Percentiles rank a stretch among this genome's conserved stretches.
Evolutionary conservation across 352 stramenopile species (phyloP).

Genomic region (Phytopythium delawarense): DNA sequence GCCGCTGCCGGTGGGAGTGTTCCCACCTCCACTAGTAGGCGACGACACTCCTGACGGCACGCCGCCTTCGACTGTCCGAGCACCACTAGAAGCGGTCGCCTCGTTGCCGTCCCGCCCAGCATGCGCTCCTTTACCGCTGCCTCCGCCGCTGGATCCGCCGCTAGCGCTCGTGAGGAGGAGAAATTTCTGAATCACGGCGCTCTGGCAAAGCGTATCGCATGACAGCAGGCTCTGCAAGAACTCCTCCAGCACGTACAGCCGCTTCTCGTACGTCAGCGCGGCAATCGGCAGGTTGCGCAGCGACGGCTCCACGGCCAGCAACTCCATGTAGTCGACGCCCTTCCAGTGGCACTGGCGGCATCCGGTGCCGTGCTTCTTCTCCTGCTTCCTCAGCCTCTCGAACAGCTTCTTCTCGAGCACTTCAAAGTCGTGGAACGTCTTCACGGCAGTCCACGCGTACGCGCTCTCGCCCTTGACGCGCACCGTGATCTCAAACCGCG

Average conservation of each 20-base stretch:
- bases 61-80: neutral
- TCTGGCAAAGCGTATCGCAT: constrained; percentile 73
- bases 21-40: neutral
- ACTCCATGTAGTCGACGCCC: constrained; percentile 69
- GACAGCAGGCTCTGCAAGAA: constrained; percentile 71
- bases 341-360: constrained; percentile 51
- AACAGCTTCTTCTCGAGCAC: constrained; percentile 56
- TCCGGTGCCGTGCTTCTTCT: constrained; percentile 51
- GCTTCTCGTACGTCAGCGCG: constrained; percentile 56
- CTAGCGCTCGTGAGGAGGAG: constrained; percentile 34
- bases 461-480: constrained; percentile 48
- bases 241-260: constrained; percentile 51
- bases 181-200: constrained; percentile 71
- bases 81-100: neutral
- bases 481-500: constrained; percentile 54
- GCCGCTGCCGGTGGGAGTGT: constrained; percentile 4
- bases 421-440: constrained; percentile 70
- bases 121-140: neutral
- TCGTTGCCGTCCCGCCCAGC: neutral
- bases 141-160: neutral
- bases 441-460: constrained; percentile 66
- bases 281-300: constrained; percentile 35
- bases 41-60: neutral
- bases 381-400: constrained; percentile 68
- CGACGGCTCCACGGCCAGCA: constrained; percentile 37